Evolutionary conservation across 148 eudicot species (phyloP).

Genomic region (Camellia granthamiana): DNA sequence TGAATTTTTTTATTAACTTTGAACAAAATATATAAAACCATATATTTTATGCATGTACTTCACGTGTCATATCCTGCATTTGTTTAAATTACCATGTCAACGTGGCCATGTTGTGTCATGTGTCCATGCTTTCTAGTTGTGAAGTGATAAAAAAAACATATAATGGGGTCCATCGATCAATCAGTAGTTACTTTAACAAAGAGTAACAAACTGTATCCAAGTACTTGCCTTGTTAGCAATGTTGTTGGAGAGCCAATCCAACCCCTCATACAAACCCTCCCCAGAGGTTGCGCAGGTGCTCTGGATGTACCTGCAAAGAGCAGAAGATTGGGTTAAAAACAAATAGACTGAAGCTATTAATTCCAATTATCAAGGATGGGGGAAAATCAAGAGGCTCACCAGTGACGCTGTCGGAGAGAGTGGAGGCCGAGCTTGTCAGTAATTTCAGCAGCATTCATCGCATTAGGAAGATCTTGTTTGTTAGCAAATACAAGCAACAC

Average conservation of each 20-base stretch:
- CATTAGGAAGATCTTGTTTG: slow-evolving; percentile 59
- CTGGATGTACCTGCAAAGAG: slow-evolving; percentile 47
- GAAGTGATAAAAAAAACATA: neutral
- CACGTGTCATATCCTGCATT: too few species aligned
- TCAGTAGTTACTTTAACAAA: neutral
- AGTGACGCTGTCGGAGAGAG: slow-evolving; percentile 55
- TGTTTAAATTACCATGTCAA: too few species aligned
- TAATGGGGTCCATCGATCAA: too few species aligned
- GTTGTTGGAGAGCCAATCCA: slow-evolving; percentile 59
- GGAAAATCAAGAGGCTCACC: slow-evolving; percentile 19
- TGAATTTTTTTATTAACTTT: too few species aligned
- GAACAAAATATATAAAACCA: too few species aligned
- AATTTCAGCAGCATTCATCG: slow-evolving; percentile 57
- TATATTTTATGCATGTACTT: too few species aligned
- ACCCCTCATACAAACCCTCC: slow-evolving; percentile 52
- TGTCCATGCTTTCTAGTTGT: too few species aligned
- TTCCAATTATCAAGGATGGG: neutral
- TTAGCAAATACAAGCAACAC: slow-evolving; percentile 53
- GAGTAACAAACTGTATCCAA: neutral
- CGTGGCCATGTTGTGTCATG: too few species aligned
- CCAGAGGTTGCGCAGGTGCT: slow-evolving; percentile 59
- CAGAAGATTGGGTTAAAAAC: neutral
- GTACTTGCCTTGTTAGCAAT: slow-evolving; percentile 49
- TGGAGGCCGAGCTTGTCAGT: slow-evolving; percentile 55
- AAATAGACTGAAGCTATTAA: neutral